A percentile compares a stretch with the other conserved stretches of the same genome.
phyloP scores from a whole-genome alignment of 768 basidiomycete species.

The Trichaptum fuscoviolaceum region DNA sequence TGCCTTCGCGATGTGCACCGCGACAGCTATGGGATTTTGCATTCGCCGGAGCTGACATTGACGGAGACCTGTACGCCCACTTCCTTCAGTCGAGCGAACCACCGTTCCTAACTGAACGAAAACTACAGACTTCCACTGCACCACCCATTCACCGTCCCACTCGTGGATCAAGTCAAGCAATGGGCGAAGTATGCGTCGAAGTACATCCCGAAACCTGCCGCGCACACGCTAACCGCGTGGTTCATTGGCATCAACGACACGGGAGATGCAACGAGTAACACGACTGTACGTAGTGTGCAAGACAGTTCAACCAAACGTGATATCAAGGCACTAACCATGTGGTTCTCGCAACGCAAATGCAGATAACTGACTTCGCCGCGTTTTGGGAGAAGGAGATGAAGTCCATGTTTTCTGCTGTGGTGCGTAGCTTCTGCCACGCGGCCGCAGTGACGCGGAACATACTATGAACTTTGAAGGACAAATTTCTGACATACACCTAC shows the following conservation, averaged over 20 bases:
- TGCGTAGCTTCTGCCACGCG: constrained; percentile 20
- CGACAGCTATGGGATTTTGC: constrained; percentile 53
- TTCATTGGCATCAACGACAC: constrained; percentile 61
- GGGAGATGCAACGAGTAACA: constrained; percentile 41
- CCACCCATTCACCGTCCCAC: constrained; percentile 40
- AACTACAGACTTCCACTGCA: constrained; percentile 38
- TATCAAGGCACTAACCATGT: constrained; percentile 1
- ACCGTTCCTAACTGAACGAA: background rate
- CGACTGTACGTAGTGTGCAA: constrained; percentile 16
- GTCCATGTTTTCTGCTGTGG: constrained; percentile 46
- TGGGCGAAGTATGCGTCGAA: constrained; percentile 40
- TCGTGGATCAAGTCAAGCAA: constrained; percentile 46
- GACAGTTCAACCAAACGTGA: background rate
- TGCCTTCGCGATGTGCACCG: constrained; percentile 33
- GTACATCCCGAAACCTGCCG: constrained; percentile 38
- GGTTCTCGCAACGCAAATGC: background rate
- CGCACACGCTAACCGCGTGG: constrained; percentile 44
- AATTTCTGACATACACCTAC: no score
- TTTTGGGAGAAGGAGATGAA: constrained; percentile 48
- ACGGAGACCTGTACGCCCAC: constrained; percentile 29
- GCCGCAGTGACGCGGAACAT: no score
- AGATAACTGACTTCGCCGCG: constrained; percentile 43
- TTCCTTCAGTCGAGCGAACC: background rate
- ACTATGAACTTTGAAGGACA: no score
- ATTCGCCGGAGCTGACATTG: constrained; percentile 48